Evolutionary conservation across 2,329 filamentous ascomycete genomes (phyloP).

Genomic region (Grosmannia penicillata): DNA sequence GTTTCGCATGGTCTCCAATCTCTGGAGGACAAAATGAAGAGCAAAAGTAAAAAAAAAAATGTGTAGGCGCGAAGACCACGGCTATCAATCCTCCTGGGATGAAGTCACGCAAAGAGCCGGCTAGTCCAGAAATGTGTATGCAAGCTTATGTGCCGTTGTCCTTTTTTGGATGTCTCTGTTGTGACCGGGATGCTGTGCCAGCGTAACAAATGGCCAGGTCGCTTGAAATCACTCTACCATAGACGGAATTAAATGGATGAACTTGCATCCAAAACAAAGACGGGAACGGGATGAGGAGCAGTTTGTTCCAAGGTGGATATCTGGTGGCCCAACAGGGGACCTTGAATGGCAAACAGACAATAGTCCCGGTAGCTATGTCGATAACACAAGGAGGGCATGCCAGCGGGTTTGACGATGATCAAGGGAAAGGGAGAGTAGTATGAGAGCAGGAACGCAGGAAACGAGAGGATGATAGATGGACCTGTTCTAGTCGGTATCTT

Average conservation of each 20-base stretch:
- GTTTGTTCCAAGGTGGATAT: not conserved
- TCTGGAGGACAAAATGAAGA: not conserved
- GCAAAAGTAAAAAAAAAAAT: not conserved
- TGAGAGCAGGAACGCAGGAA: no score
- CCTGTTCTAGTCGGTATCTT: not conserved
- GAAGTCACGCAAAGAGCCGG: no score
- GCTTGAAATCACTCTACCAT: not conserved
- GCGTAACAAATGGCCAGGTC: not conserved
- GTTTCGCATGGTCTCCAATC: constrained; percentile 4
- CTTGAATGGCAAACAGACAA: not conserved
- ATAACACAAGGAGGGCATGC: constrained; percentile 1
- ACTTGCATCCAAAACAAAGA: not conserved
- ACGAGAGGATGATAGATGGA: not conserved
- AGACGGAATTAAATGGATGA: not conserved
- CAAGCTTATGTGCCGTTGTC: no score
- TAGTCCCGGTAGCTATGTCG: not conserved
- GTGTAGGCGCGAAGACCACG: not conserved
- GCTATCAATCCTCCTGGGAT: no score
- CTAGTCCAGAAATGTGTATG: no score
- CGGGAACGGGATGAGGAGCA: not conserved
- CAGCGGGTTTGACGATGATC: not conserved
- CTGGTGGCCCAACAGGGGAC: not conserved
- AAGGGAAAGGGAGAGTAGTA: no score
- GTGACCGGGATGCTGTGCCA: not conserved
- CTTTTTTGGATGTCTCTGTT: not conserved